Evolutionary conservation across 202 grass and related monocot genomes (phyloP), one percentile per base, ranked within the genome.

Genomic region (Carex arenaria): DNA sequence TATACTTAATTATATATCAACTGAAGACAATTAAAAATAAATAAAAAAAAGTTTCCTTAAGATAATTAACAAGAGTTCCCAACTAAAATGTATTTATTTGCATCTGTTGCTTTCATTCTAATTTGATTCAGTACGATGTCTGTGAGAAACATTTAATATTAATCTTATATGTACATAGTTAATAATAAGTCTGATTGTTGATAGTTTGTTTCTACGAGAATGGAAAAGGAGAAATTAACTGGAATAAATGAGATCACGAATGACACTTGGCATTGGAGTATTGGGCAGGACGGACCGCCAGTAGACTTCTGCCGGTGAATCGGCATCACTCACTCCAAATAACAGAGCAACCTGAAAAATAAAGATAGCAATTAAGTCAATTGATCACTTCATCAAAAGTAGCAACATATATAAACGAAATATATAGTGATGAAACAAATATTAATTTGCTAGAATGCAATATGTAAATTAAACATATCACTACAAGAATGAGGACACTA

Each of bases 211-310:
- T 47, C 45, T 47, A 47, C 10, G 10, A 47, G 36, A 69, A 19
- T 1, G n/a, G 34, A 45, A 11, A 72, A 23, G 3, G 11, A 78
- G 23, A 55, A 28, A 17, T 10, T 13, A n/a, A 85, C 56, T 49
- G n/a, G 83, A 0, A 12, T 36, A 64, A 18, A 78, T 52, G 38
- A 85, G 70, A 51, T 85, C 42, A 13, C 70, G 83, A 30, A 85
- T 40, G 71, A 43, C 83, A 36, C 40, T 67, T 9, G 83, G 83
- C 71, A 85, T 85, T 10, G 83, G 71, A 40, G 83, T 55, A 15
- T 78, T 55, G 6, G 80, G 71, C 4, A 78, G 14, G 83, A 67
- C 36, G 0, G 17, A 32, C 3, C 75, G 20, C 71, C 83, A 85
- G 72, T 78, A 78, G 3, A n/a, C 42, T 38, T 78, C 56, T 7